phyloP scores from a whole-genome alignment of 768 basidiomycete species.

The Leucocoprinus sp. region DNA sequence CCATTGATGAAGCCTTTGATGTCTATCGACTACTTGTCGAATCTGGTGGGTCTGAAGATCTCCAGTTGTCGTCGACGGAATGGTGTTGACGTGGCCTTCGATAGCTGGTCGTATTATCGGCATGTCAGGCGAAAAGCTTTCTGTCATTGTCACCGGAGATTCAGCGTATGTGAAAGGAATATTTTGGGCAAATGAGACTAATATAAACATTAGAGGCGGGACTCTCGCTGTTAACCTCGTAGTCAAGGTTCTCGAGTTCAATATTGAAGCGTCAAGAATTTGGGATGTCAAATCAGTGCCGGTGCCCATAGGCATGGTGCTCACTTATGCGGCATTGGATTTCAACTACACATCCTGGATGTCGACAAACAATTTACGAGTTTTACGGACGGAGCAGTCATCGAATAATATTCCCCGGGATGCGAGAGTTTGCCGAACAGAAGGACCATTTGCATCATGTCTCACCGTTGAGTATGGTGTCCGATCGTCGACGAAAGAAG shows the following conservation, averaged over 20 bases:
- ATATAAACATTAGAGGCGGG: constrained; percentile 55
- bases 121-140: constrained; percentile 76
- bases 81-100: neutral
- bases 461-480: constrained; percentile 87
- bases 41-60: constrained; percentile 37
- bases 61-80: neutral
- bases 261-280: constrained; percentile 26
- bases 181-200: neutral
- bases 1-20: constrained; percentile 93
- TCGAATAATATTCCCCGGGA: constrained; percentile 68
- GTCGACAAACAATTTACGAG: constrained; percentile 73
- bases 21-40: constrained; percentile 75
- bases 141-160: constrained; percentile 81
- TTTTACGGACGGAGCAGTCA: constrained; percentile 83
- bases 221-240: constrained; percentile 80
- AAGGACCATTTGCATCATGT: constrained; percentile 87
- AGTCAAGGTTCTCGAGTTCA: constrained; percentile 72
- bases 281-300: constrained; percentile 40
- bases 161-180: constrained; percentile 77
- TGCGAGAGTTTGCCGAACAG: constrained; percentile 62
- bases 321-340: constrained; percentile 88
- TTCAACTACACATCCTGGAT: constrained; percentile 99
- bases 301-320: constrained; percentile 72
- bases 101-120: constrained; percentile 70
- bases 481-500: constrained; percentile 48